Percentiles rank a stretch among this genome's conserved stretches.
phyloP scores from a whole-genome alignment of 2,329 filamentous ascomycete genomes.

The Fusarium caatingaense region DNA sequence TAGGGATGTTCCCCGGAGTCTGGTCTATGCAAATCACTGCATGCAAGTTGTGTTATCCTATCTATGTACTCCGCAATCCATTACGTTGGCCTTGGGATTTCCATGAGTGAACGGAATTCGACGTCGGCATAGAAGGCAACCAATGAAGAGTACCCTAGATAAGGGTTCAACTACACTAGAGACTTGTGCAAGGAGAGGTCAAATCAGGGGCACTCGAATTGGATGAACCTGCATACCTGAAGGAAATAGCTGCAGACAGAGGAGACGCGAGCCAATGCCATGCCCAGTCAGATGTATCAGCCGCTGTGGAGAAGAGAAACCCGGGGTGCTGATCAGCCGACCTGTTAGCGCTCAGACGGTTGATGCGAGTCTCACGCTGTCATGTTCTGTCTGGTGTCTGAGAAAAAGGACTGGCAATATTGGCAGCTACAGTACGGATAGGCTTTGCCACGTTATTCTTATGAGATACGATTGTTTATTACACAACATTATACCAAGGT shows the following conservation, averaged over 20 bases:
- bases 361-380: slow-evolving; percentile 5
- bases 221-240: slow-evolving; percentile 31
- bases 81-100: slow-evolving; percentile 37
- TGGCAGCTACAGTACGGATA: slow-evolving; percentile 5
- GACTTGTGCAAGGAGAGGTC: slow-evolving; percentile 16
- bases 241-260: slow-evolving; percentile 32
- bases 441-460: neutral
- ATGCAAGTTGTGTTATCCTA: neutral
- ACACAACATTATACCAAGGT: neutral
- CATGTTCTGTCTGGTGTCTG: neutral
- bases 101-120: slow-evolving; percentile 30
- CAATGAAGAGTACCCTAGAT: slow-evolving; percentile 34
- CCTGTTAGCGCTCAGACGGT: slow-evolving; percentile 27
- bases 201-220: slow-evolving; percentile 31
- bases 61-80: slow-evolving; percentile 28
- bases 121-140: slow-evolving; percentile 7
- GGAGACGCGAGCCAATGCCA: slow-evolving; percentile 33
- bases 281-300: slow-evolving; percentile 39
- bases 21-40: neutral
- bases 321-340: slow-evolving; percentile 39
- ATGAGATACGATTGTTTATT: neutral
- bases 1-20: slow-evolving; percentile 22
- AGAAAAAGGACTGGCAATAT: neutral
- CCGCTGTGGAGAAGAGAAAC: slow-evolving; percentile 45
- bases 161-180: slow-evolving; percentile 25